Conservation (phyloP, 306 rosid genomes). For the Quercus aquifolioides region DNA sequence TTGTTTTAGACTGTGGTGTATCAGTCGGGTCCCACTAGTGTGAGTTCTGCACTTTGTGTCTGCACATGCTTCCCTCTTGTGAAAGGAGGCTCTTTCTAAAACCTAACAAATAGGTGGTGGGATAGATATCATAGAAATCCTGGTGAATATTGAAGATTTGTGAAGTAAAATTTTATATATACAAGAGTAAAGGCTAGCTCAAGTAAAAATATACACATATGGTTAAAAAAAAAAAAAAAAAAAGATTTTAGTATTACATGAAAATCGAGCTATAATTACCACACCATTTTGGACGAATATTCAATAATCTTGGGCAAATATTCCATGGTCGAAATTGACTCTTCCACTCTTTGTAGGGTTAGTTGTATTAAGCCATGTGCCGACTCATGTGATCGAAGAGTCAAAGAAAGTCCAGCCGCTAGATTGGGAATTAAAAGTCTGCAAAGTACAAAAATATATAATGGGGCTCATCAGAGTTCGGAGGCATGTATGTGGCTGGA, state of each 20-base stretch:
- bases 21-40: no score
- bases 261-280: no score
- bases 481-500: background rate
- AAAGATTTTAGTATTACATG: background rate
- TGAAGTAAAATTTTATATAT: background rate
- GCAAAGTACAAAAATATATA: background rate
- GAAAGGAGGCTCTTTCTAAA: background rate
- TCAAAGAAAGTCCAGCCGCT: background rate
- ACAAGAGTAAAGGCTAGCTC: no score
- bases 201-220: no score
- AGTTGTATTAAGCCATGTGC: conserved; percentile 24
- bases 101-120: background rate
- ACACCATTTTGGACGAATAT: background rate
- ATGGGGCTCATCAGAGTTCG: background rate
- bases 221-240: no score
- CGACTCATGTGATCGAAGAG: conserved; percentile 6
- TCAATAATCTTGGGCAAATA: background rate
- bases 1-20: no score
- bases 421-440: background rate
- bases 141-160: background rate
- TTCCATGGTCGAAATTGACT: background rate
- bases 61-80: background rate
- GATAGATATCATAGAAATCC: background rate
- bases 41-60: background rate
- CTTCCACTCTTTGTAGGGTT: background rate